phyloP scores from a whole-genome alignment of 805 yeast genomes.

The Ogataea dorogensis region DNA sequence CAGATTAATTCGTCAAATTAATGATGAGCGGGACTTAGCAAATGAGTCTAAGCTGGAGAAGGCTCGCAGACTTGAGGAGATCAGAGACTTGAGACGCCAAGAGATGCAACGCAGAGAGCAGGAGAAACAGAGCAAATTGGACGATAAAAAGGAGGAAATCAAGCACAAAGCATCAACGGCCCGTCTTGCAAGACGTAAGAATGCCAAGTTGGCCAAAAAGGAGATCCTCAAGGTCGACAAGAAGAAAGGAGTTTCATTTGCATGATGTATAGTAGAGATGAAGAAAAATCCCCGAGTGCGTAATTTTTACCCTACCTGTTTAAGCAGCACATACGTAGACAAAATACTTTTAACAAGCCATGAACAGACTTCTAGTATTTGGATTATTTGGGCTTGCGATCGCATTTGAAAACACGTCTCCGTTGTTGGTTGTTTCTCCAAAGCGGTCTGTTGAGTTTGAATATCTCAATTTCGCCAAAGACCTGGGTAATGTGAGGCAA shows the following conservation, averaged over 20 bases:
- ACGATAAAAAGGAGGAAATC: constrained; percentile 74
- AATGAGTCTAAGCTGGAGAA: constrained; percentile 90
- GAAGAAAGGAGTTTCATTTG: constrained; percentile 51
- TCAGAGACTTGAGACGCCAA: constrained; percentile 79
- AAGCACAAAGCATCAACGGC: constrained; percentile 71
- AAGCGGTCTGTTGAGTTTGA: constrained; percentile 8
- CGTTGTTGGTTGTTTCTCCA: constrained; percentile 26
- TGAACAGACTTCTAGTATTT: constrained; percentile 8
- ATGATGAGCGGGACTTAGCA: constrained; percentile 73
- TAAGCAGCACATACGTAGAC: constrained; percentile 14
- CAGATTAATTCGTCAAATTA: constrained; percentile 75
- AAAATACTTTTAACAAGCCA: constrained; percentile 6
- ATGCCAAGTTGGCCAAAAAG: constrained; percentile 33
- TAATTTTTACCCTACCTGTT: constrained; percentile 9
- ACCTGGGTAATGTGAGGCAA: constrained; percentile 4
- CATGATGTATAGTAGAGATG: constrained; percentile 27
- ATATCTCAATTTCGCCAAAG: constrained; percentile 19
- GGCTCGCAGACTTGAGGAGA: constrained; percentile 83
- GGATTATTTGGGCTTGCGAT: constrained; percentile 11
- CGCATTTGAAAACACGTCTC: constrained; percentile 35
- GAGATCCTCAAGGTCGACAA: constrained; percentile 24
- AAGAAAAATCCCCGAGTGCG: too few relatives aligned
- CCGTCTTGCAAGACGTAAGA: constrained; percentile 65
- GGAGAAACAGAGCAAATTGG: constrained; percentile 64
- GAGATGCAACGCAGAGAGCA: constrained; percentile 86